These are phyloP conservation scores for Apiospora koreana DNA, from an alignment of 2,329 filamentous ascomycete genomes.

Conservation along the genomic window DNA sequence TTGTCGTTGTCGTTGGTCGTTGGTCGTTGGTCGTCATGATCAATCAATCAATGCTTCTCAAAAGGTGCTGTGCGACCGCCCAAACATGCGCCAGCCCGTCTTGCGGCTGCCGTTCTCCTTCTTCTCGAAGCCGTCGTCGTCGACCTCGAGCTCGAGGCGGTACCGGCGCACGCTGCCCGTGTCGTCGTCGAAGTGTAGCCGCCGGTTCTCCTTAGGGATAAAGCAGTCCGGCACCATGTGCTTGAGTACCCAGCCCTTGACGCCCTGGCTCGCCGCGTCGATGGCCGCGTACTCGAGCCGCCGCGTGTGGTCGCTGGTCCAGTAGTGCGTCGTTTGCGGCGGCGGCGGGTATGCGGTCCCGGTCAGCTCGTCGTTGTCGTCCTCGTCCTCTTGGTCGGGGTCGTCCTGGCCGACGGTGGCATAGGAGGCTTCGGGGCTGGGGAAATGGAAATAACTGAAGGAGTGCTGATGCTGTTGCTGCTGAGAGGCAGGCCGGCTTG, in stretches of 20 bases:
- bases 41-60: too few species aligned
- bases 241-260: conserved; percentile 61
- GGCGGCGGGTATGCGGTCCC: conserved; percentile 42
- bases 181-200: conserved; percentile 62
- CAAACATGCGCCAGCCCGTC: conserved; percentile 30
- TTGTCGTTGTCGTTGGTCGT: neutral
- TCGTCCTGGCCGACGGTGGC: conserved; percentile 10
- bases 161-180: conserved; percentile 64
- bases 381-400: neutral
- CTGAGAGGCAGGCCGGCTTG: conserved; percentile 23
- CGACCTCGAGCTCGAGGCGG: conserved; percentile 58
- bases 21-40: neutral
- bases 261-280: conserved; percentile 60
- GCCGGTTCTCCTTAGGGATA: conserved; percentile 47
- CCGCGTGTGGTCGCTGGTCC: conserved; percentile 65
- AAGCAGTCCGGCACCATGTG: conserved; percentile 64
- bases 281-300: conserved; percentile 68
- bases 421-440: conserved; percentile 40
- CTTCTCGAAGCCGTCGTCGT: conserved; percentile 34
- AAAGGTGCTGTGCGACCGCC: conserved; percentile 16
- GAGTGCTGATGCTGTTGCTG: conserved; percentile 28
- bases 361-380: conserved; percentile 12
- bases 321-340: conserved; percentile 64
- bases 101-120: conserved; percentile 25
- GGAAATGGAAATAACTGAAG: conserved; percentile 51